These are phyloP conservation scores for Phalaenopsis aphrodite DNA, from an alignment of 106 monocot genomes.

Conservation along the genomic window DNA sequence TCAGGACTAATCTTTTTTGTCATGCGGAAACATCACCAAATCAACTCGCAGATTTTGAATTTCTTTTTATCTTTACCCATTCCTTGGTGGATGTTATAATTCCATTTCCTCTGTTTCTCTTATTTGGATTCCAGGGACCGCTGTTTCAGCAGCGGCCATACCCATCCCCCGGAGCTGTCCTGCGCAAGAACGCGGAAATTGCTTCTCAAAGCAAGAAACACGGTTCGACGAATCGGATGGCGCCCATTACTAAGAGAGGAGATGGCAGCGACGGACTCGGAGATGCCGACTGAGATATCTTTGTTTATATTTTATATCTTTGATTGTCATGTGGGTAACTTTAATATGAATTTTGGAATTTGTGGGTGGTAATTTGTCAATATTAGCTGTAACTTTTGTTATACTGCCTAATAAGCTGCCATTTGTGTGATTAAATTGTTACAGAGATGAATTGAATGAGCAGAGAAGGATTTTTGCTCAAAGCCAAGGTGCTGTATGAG, in stretches of 20 bases:
- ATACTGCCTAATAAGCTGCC: neutral
- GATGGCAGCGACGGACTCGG: conserved; percentile 97
- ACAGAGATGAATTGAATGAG: too few species aligned
- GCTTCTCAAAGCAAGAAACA: conserved; percentile 67
- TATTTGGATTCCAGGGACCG: conserved; percentile 67
- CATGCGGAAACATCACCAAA: too few species aligned
- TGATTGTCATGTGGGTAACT: too few species aligned
- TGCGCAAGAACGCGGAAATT: conserved; percentile 87
- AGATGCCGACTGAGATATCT: conserved; percentile 65
- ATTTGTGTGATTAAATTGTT: neutral
- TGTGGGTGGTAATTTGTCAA: neutral
- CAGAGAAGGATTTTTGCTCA: too few species aligned
- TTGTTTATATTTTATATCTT: neutral
- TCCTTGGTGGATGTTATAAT: neutral
- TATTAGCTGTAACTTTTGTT: neutral
- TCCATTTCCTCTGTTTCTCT: neutral
- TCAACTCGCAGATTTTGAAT: neutral
- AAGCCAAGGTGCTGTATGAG: too few species aligned
- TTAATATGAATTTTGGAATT: neutral
- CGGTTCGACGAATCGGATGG: conserved; percentile 45
- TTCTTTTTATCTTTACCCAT: neutral
- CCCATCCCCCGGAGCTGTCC: conserved; percentile 97
- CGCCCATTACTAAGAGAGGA: conserved; percentile 85
- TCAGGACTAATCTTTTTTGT: too few species aligned
- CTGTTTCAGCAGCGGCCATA: conserved; percentile 96